Evolutionary conservation across 2,329 filamentous ascomycete species (phyloP).

Genomic region (Cytospora chrysosperma): DNA sequence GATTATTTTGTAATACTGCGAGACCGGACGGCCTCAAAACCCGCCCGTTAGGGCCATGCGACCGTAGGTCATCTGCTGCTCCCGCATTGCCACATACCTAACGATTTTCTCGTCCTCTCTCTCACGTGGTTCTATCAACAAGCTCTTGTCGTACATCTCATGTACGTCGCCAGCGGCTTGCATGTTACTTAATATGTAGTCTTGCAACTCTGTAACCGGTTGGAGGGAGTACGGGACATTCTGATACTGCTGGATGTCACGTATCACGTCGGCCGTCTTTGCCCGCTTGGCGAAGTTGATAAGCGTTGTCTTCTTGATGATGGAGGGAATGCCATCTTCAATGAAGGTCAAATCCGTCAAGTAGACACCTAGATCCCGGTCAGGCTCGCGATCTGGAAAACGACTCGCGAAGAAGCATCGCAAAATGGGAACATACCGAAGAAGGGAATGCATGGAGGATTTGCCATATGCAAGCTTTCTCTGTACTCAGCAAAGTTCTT

Average conservation of each 20-base stretch:
- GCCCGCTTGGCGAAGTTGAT: conserved; percentile 99
- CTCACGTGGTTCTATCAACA: conserved; percentile 90
- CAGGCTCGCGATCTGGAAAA: conserved; percentile 19
- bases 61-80: conserved; percentile 29
- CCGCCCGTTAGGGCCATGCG: conserved; percentile 20
- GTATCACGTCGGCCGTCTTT: conserved; percentile 97
- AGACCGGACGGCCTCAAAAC: conserved; percentile 17
- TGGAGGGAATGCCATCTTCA: conserved; percentile 93
- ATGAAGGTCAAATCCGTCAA: conserved; percentile 97
- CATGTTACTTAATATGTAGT: conserved; percentile 97
- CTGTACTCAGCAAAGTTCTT: conserved; percentile 98
- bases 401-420: background rate
- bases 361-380: conserved; percentile 71
- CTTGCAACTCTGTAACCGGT: conserved; percentile 86
- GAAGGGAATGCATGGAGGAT: conserved; percentile 96
- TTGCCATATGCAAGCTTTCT: conserved; percentile 86
- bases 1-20: conserved; percentile 10
- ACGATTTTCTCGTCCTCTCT: conserved; percentile 99
- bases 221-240: conserved; percentile 94
- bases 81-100: conserved; percentile 63
- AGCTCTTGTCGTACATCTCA: conserved; percentile 98
- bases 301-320: conserved; percentile 92
- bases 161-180: conserved; percentile 92
- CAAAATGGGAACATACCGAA: conserved; percentile 66
- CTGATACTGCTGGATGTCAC: conserved; percentile 98